Conservation (phyloP, 108 stramenopile species). For the Cyclotella sp. region DNA sequence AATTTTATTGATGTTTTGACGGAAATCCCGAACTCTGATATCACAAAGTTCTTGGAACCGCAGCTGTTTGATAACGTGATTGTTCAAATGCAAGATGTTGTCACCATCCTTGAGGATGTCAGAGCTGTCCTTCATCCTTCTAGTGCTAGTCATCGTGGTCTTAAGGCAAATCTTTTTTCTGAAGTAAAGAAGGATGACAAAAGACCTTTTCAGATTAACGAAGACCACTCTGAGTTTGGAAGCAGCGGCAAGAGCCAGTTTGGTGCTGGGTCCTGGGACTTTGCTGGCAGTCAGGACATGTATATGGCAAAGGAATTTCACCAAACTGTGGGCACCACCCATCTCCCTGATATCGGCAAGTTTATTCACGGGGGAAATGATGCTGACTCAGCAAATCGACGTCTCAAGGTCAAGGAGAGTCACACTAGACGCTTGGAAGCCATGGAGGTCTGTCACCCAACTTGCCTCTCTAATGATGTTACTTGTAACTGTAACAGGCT, state of each 20-base stretch:
- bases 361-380: too few relatives aligned
- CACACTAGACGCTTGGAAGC: neutral
- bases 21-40: neutral
- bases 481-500: neutral
- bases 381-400: neutral
- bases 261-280: too few relatives aligned
- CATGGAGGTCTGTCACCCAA: neutral
- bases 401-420: neutral
- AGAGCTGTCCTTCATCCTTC: neutral
- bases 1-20: neutral
- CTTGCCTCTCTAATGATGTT: neutral
- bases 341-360: too few relatives aligned
- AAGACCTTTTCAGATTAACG: too few relatives aligned
- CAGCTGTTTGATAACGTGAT: neutral
- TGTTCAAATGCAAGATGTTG: neutral
- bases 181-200: too few relatives aligned
- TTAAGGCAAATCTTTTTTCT: too few relatives aligned
- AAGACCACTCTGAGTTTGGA: too few relatives aligned
- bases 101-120: neutral
- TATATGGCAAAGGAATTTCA: too few relatives aligned
- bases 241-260: too few relatives aligned
- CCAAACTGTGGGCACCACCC: too few relatives aligned
- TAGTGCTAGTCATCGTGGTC: neutral
- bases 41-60: neutral
- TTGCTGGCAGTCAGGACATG: too few relatives aligned